Conservation (phyloP, 192 early-diverging fungal species). For the Pecoramyces ruminantium region DNA sequence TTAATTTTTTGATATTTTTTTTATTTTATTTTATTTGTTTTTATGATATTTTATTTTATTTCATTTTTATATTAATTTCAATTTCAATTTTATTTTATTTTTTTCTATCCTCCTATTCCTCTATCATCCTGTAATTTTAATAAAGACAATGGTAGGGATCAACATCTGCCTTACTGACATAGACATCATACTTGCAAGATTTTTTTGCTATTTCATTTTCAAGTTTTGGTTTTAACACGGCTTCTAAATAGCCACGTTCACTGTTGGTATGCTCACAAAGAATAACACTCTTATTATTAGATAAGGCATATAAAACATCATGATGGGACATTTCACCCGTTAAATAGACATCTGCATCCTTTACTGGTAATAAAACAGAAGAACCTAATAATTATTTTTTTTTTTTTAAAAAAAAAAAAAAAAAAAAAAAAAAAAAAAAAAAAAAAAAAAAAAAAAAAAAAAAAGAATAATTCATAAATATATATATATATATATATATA, state of each 20-base stretch:
- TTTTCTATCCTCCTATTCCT: too few species aligned
- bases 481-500: too few species aligned
- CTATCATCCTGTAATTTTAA: too few species aligned
- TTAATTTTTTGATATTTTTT: too few species aligned
- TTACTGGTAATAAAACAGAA: constrained; percentile 33
- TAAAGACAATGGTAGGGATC: background rate
- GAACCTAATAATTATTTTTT: constrained; percentile 16
- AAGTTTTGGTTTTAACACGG: background rate
- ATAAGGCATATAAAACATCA: constrained; percentile 68
- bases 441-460: too few species aligned
- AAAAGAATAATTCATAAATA: too few species aligned
- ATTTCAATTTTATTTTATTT: too few species aligned
- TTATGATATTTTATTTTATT: too few species aligned
- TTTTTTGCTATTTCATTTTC: background rate
- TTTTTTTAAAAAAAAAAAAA: too few species aligned
- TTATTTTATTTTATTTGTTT: too few species aligned
- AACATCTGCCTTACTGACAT: background rate
- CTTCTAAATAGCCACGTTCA: background rate
- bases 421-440: too few species aligned
- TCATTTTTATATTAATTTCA: too few species aligned
- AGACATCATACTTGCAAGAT: background rate
- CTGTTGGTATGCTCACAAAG: background rate
- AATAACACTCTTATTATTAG: constrained; percentile 22
- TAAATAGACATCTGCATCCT: constrained; percentile 58
- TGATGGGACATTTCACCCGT: constrained; percentile 96